Conservation (phyloP, 73 alveolate species). For the Stentor coeruleus region DNA sequence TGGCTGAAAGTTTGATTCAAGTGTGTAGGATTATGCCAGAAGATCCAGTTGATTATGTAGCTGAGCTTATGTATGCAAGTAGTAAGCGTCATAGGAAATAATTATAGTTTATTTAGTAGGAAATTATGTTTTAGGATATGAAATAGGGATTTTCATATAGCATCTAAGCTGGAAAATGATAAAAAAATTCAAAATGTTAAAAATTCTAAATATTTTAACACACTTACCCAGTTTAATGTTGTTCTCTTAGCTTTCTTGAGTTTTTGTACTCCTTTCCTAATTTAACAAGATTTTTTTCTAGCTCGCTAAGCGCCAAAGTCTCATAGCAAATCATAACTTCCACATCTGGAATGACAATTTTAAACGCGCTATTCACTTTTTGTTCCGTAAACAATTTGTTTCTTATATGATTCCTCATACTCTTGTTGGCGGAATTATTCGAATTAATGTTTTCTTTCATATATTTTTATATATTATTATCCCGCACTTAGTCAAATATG, state of each 20-base stretch:
- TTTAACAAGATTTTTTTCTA: not conserved
- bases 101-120: no score
- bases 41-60: conserved; percentile 91
- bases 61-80: conserved; percentile 12
- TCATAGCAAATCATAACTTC: not conserved
- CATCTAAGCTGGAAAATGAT: no score
- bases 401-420: not conserved
- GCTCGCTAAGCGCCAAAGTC: not conserved
- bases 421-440: not conserved
- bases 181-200: no score
- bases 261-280: not conserved
- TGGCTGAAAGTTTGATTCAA: conserved; percentile 85
- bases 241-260: no score
- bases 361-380: not conserved
- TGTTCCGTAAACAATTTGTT: not conserved
- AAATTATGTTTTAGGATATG: no score
- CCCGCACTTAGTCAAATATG: not conserved
- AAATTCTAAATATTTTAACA: no score
- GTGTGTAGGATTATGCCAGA: conserved; percentile 88
- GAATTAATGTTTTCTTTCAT: not conserved
- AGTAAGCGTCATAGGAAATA: conserved; percentile 14
- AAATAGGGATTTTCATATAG: no score
- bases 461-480: no score
- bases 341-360: not conserved
- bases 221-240: no score